Evolutionary conservation across 768 basidiomycete genomes (phyloP).

Genomic region (Epithele typhae): DNA sequence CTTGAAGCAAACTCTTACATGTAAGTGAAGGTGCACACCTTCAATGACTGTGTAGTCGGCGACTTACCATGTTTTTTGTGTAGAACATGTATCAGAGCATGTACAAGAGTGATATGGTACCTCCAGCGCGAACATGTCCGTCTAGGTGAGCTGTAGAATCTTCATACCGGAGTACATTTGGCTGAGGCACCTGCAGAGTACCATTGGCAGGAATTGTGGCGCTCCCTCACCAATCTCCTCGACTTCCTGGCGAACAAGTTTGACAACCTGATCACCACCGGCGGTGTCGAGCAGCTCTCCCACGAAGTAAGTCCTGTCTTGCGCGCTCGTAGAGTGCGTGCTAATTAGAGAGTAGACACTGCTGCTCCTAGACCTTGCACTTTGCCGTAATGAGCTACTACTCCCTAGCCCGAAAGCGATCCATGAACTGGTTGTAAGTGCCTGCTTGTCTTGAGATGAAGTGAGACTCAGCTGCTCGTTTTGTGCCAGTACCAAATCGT

Average conservation of each 20-base stretch:
- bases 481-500: conserved; percentile 59
- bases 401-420: conserved; percentile 50
- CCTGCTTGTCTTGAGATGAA: conserved; percentile 21
- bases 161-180: too few species aligned
- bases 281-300: conserved; percentile 40
- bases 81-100: conserved; percentile 54
- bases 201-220: conserved; percentile 65
- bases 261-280: conserved; percentile 47
- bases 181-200: conserved; percentile 40
- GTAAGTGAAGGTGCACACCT: conserved; percentile 30
- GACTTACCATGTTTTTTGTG: neutral
- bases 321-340: neutral
- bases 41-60: neutral
- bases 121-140: conserved; percentile 49
- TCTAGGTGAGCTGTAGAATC: conserved; percentile 38
- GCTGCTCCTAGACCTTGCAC: conserved; percentile 45
- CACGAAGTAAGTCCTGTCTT: neutral
- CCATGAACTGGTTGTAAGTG: conserved; percentile 55
- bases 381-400: conserved; percentile 49
- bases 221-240: conserved; percentile 48
- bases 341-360: conserved; percentile 33
- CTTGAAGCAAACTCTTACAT: conserved; percentile 54
- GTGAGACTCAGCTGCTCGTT: neutral
- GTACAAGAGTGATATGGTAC: conserved; percentile 53
- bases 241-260: conserved; percentile 53